Evolutionary conservation across 2,329 filamentous ascomycete genomes (phyloP), one percentile per base, ranked within the genome.

Genomic region (Cryphonectria japonica): DNA sequence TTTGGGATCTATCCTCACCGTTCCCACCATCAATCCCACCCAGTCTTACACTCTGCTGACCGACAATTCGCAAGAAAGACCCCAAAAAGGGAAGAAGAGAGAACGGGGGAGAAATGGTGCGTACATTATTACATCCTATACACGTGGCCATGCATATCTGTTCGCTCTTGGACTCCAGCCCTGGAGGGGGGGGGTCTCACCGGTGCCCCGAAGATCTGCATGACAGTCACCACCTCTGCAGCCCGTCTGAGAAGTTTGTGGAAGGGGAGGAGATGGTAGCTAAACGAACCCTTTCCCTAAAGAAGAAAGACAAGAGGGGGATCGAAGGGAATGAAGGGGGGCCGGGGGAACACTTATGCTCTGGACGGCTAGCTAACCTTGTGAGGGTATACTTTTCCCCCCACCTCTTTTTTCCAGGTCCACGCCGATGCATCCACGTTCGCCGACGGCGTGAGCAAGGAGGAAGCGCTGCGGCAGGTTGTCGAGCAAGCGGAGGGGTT

Each of bases 341-440:
- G 26, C 26, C 26, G 26, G 4, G 3, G 22, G 14, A 50, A 16
- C 13, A 50, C 26, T 14, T 57, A 11, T 59, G 14, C 22, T 13
- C n/a, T 29, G 54, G 14, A 11, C n/a, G 46, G 52, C 37, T 59
- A n/a, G 32, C 34, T 32, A 16, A 32, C 34, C 6, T 8, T 54
- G n/a, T 43, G 32, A 26, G 19, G 7, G 7, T 6, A 6, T 19
- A 19, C 14, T 46, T 3, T 46, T 3, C 1, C 43, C 43, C 43
- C 43, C 16, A 2, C 43, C 43, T 26, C 14, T 19, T 46, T 46
- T 19, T 22, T 37, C 1, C 70, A 90, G 91, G 91, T 93, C 71
- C 93, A 95, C 82, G 93, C 93, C 67, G 92, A 95, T 78, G 89
- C 92, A 3, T 93, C 92, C 67, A 93, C 89, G 76, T 95, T 95